Evolutionary conservation across 164 flowering plant genomes (phyloP), one percentile per base, ranked within the genome.

Genomic region (Annona cherimola): DNA sequence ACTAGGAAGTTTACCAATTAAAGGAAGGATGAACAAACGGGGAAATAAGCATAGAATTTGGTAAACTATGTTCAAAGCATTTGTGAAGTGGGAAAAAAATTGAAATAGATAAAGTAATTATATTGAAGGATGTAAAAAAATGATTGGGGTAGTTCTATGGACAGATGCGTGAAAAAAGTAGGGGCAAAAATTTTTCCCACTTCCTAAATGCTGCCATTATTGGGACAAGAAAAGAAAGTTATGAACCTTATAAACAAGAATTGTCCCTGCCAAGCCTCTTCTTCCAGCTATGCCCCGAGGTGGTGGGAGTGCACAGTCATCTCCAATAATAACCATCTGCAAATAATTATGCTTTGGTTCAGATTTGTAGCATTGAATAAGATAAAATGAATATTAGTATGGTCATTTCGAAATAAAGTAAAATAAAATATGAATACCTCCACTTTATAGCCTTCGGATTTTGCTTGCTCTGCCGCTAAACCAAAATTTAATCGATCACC

Each of bases 401-500:
- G 16, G 6, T 60, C 41, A 42, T 4, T 4, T 8, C 18, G 42
- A n/a, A 69, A 40, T n/a, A 40, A 26, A 26, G 0, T 26, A 26
- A 26, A 26, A 26, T 26, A 26, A 26, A 26, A 26, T 26, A 59
- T 20, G 57, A 39, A 42, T 81, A 95, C 99, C 96, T 95, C 96
- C 39, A 95, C 83, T 79, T 87, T 85, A 76, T 83, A 95, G 77
- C 98, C 99, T 83, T 95, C 98, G 70, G 98, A 82, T 78, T 90
- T 95, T 71, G 99, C 98, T 88, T 89, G 88, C 82, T 95, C 98
- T 70, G 96, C 93, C 66, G 99, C 99, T 83, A 95, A 79, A 74
- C 98, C 99, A 83, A 95, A 95, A 80, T 90, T 95, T 74, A 95
- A 79, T n/a, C 98, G 89, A 78, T 95, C 99, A 61, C 98, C 98